A percentile compares a stretch with the other conserved stretches of the same genome.
Evolutionary conservation across 106 monocot genomes (phyloP).

Genomic region (Dactylorhiza incarnata): DNA sequence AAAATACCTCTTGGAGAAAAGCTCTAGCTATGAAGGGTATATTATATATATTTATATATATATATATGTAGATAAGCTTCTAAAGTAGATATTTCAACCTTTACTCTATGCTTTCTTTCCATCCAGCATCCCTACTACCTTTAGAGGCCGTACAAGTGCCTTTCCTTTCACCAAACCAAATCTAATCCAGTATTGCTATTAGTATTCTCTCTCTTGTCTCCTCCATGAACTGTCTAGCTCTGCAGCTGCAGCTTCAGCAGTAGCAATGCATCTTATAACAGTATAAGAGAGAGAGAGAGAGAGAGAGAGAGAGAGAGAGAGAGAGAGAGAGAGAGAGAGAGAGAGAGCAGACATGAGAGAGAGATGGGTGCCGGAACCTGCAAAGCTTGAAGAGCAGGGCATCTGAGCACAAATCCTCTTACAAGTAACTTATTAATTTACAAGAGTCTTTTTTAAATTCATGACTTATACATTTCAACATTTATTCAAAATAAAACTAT

Average conservation of each 20-base stretch:
- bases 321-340: no score
- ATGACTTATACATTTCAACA: no score
- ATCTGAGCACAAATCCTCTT: not conserved
- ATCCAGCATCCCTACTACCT: not conserved
- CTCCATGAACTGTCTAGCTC: conserved; percentile 10
- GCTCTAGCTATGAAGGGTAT: no score
- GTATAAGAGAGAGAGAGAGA: not conserved
- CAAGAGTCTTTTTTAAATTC: not conserved
- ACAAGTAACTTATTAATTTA: not conserved
- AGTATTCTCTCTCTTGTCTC: conserved; percentile 3
- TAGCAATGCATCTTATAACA: conserved; percentile 7
- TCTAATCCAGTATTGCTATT: conserved; percentile 2
- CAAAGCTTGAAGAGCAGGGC: not conserved
- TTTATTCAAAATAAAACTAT: no score
- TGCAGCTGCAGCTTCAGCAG: conserved; percentile 4
- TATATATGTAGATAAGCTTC: no score
- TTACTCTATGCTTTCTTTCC: no score
- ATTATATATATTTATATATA: no score
- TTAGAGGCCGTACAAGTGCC: conserved; percentile 4
- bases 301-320: conserved; percentile 1
- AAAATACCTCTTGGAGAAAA: no score
- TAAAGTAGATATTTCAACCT: no score
- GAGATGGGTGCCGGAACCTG: not conserved
- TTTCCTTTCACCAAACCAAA: conserved; percentile 11
- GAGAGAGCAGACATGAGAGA: no score